A percentile compares a stretch with the other conserved stretches of the same genome.
Conservation (phyloP, 2,329 filamentous ascomycete genomes). For the Hymenoscyphus albidus region DNA sequence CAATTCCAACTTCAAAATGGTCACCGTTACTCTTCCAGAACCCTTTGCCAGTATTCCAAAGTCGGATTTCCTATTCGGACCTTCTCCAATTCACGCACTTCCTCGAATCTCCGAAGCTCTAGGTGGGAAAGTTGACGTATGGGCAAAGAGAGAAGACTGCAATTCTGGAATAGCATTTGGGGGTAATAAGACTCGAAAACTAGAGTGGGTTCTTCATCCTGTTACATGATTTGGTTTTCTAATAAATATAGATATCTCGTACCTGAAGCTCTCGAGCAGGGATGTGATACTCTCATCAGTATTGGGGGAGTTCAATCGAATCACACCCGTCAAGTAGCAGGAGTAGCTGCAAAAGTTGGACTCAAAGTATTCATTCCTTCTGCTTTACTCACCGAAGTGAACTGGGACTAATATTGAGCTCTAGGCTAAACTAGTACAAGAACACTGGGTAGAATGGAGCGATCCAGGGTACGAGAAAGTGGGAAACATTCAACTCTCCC, state of each 20-base stretch:
- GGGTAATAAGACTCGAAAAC: constrained; percentile 66
- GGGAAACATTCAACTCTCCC: constrained; percentile 68
- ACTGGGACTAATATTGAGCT: neutral
- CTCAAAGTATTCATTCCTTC: constrained; percentile 39
- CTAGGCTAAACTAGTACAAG: constrained; percentile 55
- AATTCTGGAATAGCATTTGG: constrained; percentile 65
- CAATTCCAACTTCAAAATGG: constrained; percentile 17
- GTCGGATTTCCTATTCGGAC: constrained; percentile 59
- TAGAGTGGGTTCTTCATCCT: constrained; percentile 45
- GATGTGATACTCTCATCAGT: constrained; percentile 59
- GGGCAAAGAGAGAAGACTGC: constrained; percentile 69
- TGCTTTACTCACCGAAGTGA: neutral
- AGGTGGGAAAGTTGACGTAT: constrained; percentile 57
- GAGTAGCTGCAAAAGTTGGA: constrained; percentile 55
- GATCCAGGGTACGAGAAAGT: constrained; percentile 59
- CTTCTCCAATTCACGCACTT: constrained; percentile 65
- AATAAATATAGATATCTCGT: constrained; percentile 52
- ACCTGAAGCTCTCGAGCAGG: constrained; percentile 55
- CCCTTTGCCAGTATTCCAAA: constrained; percentile 62
- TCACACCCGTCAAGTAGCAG: constrained; percentile 65
- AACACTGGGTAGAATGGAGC: constrained; percentile 63
- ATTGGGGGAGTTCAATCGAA: constrained; percentile 69
- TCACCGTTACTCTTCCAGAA: constrained; percentile 49
- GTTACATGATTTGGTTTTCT: neutral
- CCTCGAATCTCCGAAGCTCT: constrained; percentile 61